Base-by-base conservation (phyloP, 495 filamentous ascomycete species). In the Delitschia confertaspora region DNA sequence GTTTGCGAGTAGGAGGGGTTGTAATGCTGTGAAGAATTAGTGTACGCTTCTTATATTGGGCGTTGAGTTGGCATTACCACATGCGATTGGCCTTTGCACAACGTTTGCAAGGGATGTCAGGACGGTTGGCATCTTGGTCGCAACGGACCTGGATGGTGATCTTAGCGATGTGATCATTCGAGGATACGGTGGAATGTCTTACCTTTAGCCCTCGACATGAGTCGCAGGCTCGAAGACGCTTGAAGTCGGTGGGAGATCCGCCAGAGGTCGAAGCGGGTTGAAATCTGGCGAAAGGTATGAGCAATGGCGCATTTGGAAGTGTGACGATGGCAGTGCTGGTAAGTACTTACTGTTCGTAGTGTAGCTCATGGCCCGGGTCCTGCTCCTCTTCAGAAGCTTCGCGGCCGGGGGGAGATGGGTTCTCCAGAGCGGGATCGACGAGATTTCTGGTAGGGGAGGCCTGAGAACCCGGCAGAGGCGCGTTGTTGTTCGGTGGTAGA, bases 171-270 rank as follows among this genome's bases (percentile, higher is more conserved):
- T n/a, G n/a, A n/a, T n/a, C n/a, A n/a, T n/a, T n/a, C n/a, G n/a
- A n/a, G n/a, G n/a, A n/a, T n/a, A n/a, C n/a, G n/a, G n/a, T n/a
- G n/a, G n/a, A 4, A 64, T 85, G 93, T 19, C 83, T 74, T 19
- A 94, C 89, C 57, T 98, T 98, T 33, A 95, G 67, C 22, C 79
- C 77, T 32, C 91, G 80, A 61, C 89, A 98, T 7, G 84, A 79
- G 59, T 95, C 91, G 63, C 89, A 98, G 11, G 89, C 88, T n/a
- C 88, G 80, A 2, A 82, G 75, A 25, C 87, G 79, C 62, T 88
- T 89, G 26, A 75, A 61, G 38, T 87, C 82, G 26, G 36, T 20
- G 16, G 35, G 49, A 4, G 48, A 49, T 31, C 39, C 50, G 21
- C 41, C 51, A 13, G 34, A 38, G 27, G 45, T 42, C 26, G 8